Evolutionary conservation across 2,329 filamentous ascomycete genomes (phyloP), one percentile per base, ranked within the genome.

Genomic region (Aspergillus caelatus): DNA sequence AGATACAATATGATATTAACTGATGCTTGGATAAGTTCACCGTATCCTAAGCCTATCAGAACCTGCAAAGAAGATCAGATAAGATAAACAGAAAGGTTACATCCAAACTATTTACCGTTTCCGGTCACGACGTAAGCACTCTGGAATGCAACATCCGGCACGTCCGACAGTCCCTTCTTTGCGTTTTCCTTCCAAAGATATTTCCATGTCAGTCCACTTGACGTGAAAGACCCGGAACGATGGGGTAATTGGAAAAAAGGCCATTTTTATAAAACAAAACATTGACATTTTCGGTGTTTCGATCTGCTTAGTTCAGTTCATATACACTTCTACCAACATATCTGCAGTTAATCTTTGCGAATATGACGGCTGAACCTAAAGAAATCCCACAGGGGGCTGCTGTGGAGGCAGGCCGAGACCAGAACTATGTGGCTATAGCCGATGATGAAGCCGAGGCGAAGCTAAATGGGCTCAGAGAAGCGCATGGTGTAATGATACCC

Each of bases 381-480:
- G 52, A 55, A 34, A 23, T 55, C 9, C n/a, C 52, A 4, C 32
- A 55, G 36, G 52, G 12, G 10, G 16, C 52, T 39, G 14, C 52
- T 26, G 32, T 55, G 52, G 52, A 55, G 34, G 52, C 52, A 21
- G 52, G 52, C 30, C 52, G 52, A 23, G 52, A 55, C 52, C 52
- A 14, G 10, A 55, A 55, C 9, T 26, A 55, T 36, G 6, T 16
- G 16, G 9, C 30, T 10, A 9, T n/a, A 16, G 30, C 19, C 32
- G 34, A 52, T 14, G 28, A 55, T 39, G 52, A 55, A 4, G 52
- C 32, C 34, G n/a, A 55, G 23, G 52, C 30, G 3, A 55, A 55
- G 52, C 52, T 55, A 12, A 55, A 55, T 55, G 52, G n/a, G 3
- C 21, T 55, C 1, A 55, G 52, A 26, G 52, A 55, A 55, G 11